These are phyloP conservation scores for Penicillium sclerotigenum DNA, from an alignment of 2,329 filamentous ascomycete species.

Conservation along the genomic window DNA sequence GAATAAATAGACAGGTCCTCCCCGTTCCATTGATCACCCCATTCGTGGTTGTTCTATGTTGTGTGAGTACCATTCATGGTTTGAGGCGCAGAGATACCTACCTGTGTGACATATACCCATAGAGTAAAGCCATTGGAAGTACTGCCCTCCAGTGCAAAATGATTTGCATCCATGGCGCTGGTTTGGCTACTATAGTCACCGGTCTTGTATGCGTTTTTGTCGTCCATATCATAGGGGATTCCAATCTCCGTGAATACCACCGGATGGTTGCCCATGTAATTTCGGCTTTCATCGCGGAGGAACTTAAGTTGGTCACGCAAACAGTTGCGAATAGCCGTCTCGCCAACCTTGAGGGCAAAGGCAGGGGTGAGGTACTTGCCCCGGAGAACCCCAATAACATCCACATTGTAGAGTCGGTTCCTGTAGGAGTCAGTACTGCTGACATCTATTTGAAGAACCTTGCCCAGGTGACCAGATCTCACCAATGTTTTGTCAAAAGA, in stretches of 20 bases:
- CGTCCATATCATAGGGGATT: slow-evolving; percentile 98
- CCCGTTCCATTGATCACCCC: slow-evolving; percentile 95
- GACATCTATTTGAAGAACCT: neutral
- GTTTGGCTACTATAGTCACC: slow-evolving; percentile 93
- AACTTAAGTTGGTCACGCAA: slow-evolving; percentile 81
- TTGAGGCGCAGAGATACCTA: slow-evolving; percentile 34
- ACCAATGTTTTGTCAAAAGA: slow-evolving; percentile 95
- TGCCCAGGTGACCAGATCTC: slow-evolving; percentile 14
- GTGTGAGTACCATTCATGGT: neutral
- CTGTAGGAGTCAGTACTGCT: slow-evolving; percentile 32
- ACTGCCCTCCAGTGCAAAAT: slow-evolving; percentile 84
- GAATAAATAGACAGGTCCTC: slow-evolving; percentile 93
- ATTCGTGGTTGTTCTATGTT: slow-evolving; percentile 72
- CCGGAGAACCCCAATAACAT: slow-evolving; percentile 86
- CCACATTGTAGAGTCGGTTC: slow-evolving; percentile 94
- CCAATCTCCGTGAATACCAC: slow-evolving; percentile 93
- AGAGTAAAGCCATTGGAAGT: slow-evolving; percentile 79
- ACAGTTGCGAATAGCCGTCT: slow-evolving; percentile 90
- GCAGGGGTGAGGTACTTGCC: slow-evolving; percentile 85
- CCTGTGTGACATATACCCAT: slow-evolving; percentile 78
- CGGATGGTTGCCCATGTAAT: slow-evolving; percentile 83
- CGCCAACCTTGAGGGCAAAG: slow-evolving; percentile 88
- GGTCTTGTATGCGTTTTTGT: slow-evolving; percentile 90
- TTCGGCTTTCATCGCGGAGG: slow-evolving; percentile 80
- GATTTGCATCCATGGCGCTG: slow-evolving; percentile 91